Percentiles rank a stretch among this genome's conserved stretches.
phyloP scores from a whole-genome alignment of 192 early-diverging fungal species.

The Radiomyces spectabilis region DNA sequence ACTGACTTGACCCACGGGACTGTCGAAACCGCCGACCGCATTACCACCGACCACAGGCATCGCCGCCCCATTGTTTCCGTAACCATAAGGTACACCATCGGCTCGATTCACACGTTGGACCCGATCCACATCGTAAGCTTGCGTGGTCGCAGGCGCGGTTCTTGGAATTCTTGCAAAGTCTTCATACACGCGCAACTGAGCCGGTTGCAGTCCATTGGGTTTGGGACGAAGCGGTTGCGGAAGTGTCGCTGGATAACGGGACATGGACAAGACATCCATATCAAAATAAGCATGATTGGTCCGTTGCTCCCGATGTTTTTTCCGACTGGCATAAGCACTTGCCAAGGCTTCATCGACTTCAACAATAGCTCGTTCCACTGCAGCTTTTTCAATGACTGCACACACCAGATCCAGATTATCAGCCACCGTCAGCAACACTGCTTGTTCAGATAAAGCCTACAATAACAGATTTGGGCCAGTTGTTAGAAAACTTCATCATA shows the following conservation, averaged over 20 bases:
- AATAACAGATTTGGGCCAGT: not conserved
- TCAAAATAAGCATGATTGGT: slow-evolving; percentile 90
- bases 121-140: not conserved
- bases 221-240: slow-evolving; percentile 86
- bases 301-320: slow-evolving; percentile 75
- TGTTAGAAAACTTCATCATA: not conserved
- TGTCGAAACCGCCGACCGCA: not conserved
- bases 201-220: slow-evolving; percentile 67
- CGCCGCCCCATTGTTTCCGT: not conserved
- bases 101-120: not conserved
- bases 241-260: slow-evolving; percentile 78
- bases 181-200: slow-evolving; percentile 82
- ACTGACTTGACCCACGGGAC: slow-evolving; percentile 8
- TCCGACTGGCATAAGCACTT: slow-evolving; percentile 59
- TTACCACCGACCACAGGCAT: not conserved
- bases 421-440: slow-evolving; percentile 74
- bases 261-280: slow-evolving; percentile 64
- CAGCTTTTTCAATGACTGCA: slow-evolving; percentile 90
- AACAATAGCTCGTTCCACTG: slow-evolving; percentile 85
- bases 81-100: not conserved
- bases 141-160: not conserved
- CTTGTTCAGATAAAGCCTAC: slow-evolving; percentile 73
- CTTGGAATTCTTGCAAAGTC: slow-evolving; percentile 61
- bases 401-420: slow-evolving; percentile 95
- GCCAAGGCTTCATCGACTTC: slow-evolving; percentile 86